phyloP scores from a whole-genome alignment of 495 filamentous ascomycete species.

The Jackrogersella minutella region DNA sequence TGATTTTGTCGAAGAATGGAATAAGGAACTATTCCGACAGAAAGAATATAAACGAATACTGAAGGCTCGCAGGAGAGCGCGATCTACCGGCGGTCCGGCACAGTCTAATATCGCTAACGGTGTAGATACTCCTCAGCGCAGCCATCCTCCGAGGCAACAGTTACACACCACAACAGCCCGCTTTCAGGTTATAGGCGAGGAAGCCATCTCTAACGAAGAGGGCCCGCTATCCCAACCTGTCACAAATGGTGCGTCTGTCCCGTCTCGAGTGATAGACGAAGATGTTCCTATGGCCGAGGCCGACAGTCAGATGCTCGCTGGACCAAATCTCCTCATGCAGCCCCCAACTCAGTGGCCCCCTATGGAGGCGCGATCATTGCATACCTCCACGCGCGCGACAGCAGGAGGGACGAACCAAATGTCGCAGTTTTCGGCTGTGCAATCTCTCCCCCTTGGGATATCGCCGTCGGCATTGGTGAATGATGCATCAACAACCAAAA shows the following conservation, averaged over 20 bases:
- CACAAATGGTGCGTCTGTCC: slow-evolving; percentile 74
- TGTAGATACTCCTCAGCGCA: slow-evolving; percentile 40
- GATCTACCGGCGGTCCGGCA: slow-evolving; percentile 48
- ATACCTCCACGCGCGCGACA: slow-evolving; percentile 45
- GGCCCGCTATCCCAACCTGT: slow-evolving; percentile 56
- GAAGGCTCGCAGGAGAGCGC: slow-evolving; percentile 64
- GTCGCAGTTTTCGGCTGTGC: slow-evolving; percentile 76
- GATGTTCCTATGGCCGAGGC: slow-evolving; percentile 66
- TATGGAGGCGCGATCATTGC: slow-evolving; percentile 34
- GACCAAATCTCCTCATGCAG: slow-evolving; percentile 45
- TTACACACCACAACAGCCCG: slow-evolving; percentile 59
- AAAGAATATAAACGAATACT: slow-evolving; percentile 66
- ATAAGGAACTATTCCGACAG: slow-evolving; percentile 72
- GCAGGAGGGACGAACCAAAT: slow-evolving; percentile 52
- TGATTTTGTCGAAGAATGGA: slow-evolving; percentile 65
- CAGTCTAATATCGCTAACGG: slow-evolving; percentile 48
- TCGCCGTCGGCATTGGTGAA: slow-evolving; percentile 80
- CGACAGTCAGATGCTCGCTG: slow-evolving; percentile 59
- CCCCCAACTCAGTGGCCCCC: slow-evolving; percentile 46
- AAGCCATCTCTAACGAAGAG: slow-evolving; percentile 61
- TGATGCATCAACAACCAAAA: slow-evolving; percentile 88
- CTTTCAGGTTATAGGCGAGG: slow-evolving; percentile 57
- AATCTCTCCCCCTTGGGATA: slow-evolving; percentile 77
- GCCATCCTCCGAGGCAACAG: slow-evolving; percentile 59
- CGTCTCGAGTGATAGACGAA: slow-evolving; percentile 60